Evolutionary conservation across 345 rosid genomes (phyloP).

Genomic region (Eucalyptus albens): DNA sequence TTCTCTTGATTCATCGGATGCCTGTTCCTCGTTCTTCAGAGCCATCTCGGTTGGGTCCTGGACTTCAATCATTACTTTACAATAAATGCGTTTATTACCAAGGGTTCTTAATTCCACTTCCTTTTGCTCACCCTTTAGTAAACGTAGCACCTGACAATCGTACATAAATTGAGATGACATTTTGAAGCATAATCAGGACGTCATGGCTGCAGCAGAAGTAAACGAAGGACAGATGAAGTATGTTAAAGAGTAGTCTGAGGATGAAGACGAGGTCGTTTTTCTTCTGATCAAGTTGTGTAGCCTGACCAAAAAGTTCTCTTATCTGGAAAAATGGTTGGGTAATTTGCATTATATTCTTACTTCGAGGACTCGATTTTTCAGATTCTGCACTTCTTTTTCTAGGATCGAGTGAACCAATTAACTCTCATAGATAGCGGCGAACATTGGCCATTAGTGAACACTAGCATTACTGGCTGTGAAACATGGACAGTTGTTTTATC

Average conservation of each 20-base stretch:
- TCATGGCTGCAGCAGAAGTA: not conserved
- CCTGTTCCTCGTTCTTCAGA: not conserved
- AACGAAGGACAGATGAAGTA: not conserved
- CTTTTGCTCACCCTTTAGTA: not conserved
- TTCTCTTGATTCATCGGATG: not conserved
- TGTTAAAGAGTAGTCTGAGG: not conserved
- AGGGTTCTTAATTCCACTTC: not conserved
- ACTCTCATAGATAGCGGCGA: not conserved
- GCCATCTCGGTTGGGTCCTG: not conserved
- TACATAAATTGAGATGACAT: not conserved
- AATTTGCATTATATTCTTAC: not conserved
- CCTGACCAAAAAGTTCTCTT: not conserved
- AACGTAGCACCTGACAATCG: not conserved
- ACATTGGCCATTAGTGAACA: not conserved
- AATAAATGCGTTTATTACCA: not conserved
- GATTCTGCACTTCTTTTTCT: not conserved
- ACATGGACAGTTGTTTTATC: not conserved
- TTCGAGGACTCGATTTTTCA: fast-evolving
- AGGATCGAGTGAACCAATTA: not conserved
- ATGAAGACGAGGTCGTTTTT: not conserved
- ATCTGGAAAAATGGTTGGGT: not conserved
- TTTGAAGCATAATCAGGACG: not conserved
- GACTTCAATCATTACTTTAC: not conserved
- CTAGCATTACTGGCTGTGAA: not conserved
- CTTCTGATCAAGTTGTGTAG: not conserved